Evolutionary conservation across 768 basidiomycete species (phyloP).

Genomic region (Hortiboletus flavorubellus): DNA sequence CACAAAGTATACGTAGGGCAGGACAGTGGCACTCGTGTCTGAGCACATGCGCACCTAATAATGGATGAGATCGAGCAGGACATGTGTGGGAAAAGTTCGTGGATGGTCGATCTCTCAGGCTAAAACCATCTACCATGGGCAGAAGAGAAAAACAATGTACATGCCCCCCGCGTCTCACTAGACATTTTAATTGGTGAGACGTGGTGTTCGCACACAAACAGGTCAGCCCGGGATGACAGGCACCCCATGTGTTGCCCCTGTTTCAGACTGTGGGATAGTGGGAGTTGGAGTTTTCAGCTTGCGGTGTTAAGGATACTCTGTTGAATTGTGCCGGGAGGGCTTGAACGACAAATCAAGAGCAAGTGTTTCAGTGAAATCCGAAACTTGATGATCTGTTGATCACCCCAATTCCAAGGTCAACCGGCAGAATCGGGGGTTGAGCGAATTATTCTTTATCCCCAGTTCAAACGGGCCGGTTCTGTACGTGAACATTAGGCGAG

Average conservation of each 20-base stretch:
- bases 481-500: conserved; percentile 4
- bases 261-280: conserved; percentile 3
- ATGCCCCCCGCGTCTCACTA: neutral
- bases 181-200: neutral
- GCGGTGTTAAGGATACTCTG: conserved; percentile 4
- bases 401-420: neutral
- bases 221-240: neutral
- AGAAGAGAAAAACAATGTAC: neutral
- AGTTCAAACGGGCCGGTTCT: neutral
- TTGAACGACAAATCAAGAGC: neutral
- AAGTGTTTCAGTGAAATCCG: conserved; percentile 5
- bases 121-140: neutral
- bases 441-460: neutral
- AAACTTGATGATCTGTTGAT: neutral
- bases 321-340: neutral
- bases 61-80: neutral
- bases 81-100: neutral
- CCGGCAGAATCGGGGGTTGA: neutral
- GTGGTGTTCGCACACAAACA: no score
- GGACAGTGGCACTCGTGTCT: neutral
- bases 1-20: neutral
- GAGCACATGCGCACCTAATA: neutral
- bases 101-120: neutral
- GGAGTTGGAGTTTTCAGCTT: neutral
- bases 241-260: neutral